A percentile compares a stretch with the other conserved stretches of the same genome.
Conservation (phyloP, 2,329 filamentous ascomycete species). For the Fusarium euwallaceae region DNA sequence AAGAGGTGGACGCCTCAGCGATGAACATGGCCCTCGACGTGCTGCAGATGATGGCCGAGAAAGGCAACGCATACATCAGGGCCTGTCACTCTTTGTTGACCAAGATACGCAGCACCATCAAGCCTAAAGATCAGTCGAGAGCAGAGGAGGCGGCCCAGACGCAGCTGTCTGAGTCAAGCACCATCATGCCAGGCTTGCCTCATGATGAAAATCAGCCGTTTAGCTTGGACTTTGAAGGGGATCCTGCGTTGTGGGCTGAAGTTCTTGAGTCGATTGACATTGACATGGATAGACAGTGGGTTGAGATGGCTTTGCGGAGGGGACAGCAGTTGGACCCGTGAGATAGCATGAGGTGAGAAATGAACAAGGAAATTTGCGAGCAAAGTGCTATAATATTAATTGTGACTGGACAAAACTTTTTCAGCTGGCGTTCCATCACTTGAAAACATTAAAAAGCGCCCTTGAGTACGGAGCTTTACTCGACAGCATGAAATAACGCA, state of each 20-base stretch:
- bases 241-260: background rate
- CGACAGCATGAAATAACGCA: no score
- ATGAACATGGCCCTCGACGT: background rate
- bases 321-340: background rate
- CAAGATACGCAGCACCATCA: background rate
- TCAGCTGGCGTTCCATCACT: rapidly evolving
- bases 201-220: background rate
- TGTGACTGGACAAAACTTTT: no score
- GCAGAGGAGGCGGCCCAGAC: background rate
- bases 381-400: no score
- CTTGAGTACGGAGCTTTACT: no score
- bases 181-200: background rate
- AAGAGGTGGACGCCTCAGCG: background rate
- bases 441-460: no score
- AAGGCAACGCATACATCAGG: background rate
- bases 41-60: background rate
- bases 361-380: no score
- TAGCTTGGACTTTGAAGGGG: background rate
- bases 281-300: background rate
- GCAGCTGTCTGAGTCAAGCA: background rate
- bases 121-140: background rate
- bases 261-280: background rate
- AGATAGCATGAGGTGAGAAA: background rate
- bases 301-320: background rate
- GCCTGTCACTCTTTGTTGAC: background rate